Conservation (phyloP, 306 rosid species). For the Citrullus amarus region DNA sequence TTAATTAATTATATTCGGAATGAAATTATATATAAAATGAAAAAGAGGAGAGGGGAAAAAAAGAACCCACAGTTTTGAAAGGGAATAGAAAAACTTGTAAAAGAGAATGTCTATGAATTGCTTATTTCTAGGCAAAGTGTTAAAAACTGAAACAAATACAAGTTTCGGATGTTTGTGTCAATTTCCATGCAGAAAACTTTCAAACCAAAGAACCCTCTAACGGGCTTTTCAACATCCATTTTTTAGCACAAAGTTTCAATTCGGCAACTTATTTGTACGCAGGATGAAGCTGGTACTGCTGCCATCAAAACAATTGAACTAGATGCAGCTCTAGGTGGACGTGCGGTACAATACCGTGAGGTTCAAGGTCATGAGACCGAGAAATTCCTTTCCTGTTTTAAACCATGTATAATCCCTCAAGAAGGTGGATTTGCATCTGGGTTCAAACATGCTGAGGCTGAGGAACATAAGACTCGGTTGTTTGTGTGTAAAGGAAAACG, state of each 20-base stretch:
- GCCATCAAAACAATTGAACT: slow-evolving; percentile 93
- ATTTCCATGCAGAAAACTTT: too few species aligned
- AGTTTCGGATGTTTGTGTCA: too few species aligned
- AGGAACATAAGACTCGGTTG: slow-evolving; percentile 66
- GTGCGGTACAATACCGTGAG: slow-evolving; percentile 98
- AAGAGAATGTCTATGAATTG: too few species aligned
- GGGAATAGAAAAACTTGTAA: too few species aligned
- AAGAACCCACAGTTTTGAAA: too few species aligned
- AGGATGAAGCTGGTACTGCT: slow-evolving; percentile 97
- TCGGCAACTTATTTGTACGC: slow-evolving; percentile 18
- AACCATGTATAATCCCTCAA: slow-evolving; percentile 93
- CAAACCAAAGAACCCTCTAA: too few species aligned
- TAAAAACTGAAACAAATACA: too few species aligned
- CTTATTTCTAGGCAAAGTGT: too few species aligned
- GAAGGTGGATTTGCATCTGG: slow-evolving; percentile 94
- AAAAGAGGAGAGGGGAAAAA: too few species aligned
- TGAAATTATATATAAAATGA: too few species aligned
- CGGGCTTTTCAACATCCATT: neutral
- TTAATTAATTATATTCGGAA: too few species aligned
- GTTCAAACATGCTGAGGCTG: slow-evolving; percentile 81
- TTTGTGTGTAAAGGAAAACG: slow-evolving; percentile 80
- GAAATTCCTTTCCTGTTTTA: slow-evolving; percentile 79
- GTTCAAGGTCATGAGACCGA: slow-evolving; percentile 92
- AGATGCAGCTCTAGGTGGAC: slow-evolving; percentile 97
- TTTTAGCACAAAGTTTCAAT: slow-evolving; percentile 5